A percentile compares a stretch with the other conserved stretches of the same genome.
These are phyloP conservation scores for Monilinia vaccinii-corymbosi DNA, from an alignment of 2,329 filamentous ascomycete genomes.

Conservation along the genomic window DNA sequence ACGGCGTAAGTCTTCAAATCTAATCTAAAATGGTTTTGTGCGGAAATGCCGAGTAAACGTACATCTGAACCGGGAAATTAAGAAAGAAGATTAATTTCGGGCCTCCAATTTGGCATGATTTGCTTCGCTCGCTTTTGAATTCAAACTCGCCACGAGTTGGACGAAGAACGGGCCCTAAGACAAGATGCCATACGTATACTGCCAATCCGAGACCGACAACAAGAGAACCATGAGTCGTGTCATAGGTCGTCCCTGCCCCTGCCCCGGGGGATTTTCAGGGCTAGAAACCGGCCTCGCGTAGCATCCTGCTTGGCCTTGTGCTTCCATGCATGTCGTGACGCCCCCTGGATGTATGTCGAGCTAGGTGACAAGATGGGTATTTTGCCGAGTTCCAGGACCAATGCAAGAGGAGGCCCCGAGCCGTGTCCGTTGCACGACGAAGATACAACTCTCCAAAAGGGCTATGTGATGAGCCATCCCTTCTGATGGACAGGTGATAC, in stretches of 20 bases:
- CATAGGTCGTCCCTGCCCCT: not conserved
- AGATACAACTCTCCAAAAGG: not conserved
- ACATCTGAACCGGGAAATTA: too few relatives aligned
- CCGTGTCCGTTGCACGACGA: not conserved
- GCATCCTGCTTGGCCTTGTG: conserved; percentile 4
- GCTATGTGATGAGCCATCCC: too few relatives aligned
- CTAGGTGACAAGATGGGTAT: not conserved
- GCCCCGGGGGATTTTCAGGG: conserved; percentile 3
- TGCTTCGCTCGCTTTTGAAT: too few relatives aligned
- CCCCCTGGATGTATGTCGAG: conserved; percentile 4
- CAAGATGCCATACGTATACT: not conserved
- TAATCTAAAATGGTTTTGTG: too few relatives aligned
- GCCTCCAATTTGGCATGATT: too few relatives aligned
- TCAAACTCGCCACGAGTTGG: too few relatives aligned
- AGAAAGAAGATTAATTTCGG: too few relatives aligned
- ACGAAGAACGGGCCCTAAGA: not conserved
- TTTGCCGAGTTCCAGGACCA: not conserved
- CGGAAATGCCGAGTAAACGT: too few relatives aligned
- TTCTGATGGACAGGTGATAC: not conserved
- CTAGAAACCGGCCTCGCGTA: conserved; percentile 6
- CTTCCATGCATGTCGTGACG: conserved; percentile 7
- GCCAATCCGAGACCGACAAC: not conserved
- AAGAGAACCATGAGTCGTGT: not conserved
- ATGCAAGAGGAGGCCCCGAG: not conserved
- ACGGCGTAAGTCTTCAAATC: too few relatives aligned